phyloP scores from a whole-genome alignment of 768 basidiomycete species.

The Piloderma croceum region DNA sequence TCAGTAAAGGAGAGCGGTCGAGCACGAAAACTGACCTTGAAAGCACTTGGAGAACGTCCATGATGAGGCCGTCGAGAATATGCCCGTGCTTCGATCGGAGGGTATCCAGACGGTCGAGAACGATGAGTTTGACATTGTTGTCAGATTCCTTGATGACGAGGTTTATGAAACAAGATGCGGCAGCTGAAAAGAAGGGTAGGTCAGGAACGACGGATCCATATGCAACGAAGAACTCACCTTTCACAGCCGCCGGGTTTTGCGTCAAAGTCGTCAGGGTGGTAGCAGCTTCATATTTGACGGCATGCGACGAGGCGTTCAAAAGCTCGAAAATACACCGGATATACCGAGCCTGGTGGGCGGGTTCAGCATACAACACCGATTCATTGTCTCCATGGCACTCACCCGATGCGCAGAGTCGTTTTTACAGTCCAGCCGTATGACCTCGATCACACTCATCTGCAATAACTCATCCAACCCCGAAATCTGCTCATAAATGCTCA shows the following conservation, averaged over 20 bases:
- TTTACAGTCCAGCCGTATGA: constrained; percentile 86
- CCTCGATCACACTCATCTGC: constrained; percentile 94
- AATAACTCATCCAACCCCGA: constrained; percentile 80
- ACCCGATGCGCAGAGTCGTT: constrained; percentile 79
- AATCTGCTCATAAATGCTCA: constrained; percentile 80
- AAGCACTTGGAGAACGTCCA: constrained; percentile 92
- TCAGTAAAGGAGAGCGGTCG: neutral
- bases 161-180: constrained; percentile 82
- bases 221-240: constrained; percentile 54
- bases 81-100: constrained; percentile 82
- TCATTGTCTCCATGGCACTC: constrained; percentile 24
- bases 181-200: constrained; percentile 45
- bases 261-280: constrained; percentile 91
- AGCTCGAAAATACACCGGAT: constrained; percentile 92
- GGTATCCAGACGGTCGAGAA: constrained; percentile 82
- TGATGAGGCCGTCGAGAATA: constrained; percentile 85
- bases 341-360: constrained; percentile 70
- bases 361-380: constrained; percentile 6
- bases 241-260: constrained; percentile 92
- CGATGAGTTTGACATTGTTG: constrained; percentile 98
- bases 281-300: constrained; percentile 97
- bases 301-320: constrained; percentile 81
- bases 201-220: neutral
- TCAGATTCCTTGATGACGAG: constrained; percentile 94
- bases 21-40: constrained; percentile 47